Conservation (phyloP, 495 filamentous ascomycete genomes). For the Xylaria castorea region DNA sequence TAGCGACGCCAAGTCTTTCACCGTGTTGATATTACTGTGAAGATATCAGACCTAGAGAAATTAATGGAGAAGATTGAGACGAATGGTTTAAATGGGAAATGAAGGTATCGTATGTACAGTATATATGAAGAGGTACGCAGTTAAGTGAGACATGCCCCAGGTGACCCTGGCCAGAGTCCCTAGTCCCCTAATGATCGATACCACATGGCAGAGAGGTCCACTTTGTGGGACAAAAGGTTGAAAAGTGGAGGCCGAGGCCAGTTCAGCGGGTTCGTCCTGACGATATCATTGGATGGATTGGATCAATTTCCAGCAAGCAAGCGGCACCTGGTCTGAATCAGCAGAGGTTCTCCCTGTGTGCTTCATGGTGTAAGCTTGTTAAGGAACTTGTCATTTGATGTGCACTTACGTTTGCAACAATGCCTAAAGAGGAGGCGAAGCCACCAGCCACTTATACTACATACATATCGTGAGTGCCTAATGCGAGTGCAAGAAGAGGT, state of each 20-base stretch:
- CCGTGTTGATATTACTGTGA: background rate
- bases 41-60: background rate
- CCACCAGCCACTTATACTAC: background rate
- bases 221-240: conserved; percentile 14
- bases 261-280: conserved; percentile 11
- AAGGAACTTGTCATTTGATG: conserved; percentile 2
- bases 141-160: conserved; percentile 8
- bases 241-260: conserved; percentile 24
- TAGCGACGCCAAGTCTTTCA: background rate
- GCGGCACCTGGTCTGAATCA: conserved; percentile 7
- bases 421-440: background rate
- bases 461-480: background rate
- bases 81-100: conserved; percentile 1
- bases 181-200: conserved; percentile 1
- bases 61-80: background rate
- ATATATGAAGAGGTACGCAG: background rate
- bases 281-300: background rate
- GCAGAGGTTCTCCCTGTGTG: background rate
- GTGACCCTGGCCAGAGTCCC: background rate
- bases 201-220: conserved; percentile 18
- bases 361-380: background rate
- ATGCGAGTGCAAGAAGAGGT: background rate
- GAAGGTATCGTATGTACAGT: background rate
- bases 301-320: conserved; percentile 2
- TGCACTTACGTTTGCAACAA: background rate